phyloP scores from a whole-genome alignment of 768 basidiomycete genomes.

The Glaciozyma antarctica region DNA sequence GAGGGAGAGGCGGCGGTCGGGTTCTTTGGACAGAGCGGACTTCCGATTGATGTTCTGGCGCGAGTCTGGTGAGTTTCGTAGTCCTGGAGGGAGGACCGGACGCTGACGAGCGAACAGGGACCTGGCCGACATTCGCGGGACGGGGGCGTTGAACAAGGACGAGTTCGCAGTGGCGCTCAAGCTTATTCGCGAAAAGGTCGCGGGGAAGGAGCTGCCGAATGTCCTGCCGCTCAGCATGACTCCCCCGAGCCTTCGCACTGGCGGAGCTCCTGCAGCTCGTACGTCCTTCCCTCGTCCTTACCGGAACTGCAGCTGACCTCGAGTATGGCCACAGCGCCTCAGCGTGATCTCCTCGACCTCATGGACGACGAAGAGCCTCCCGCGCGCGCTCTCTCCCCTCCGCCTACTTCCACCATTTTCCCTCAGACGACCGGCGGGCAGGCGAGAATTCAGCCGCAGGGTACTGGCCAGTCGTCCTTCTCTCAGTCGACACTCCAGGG shows the following conservation, averaged over 20 bases:
- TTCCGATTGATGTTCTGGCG: conserved; percentile 74
- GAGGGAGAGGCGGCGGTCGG: conserved; percentile 91
- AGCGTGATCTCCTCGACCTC: conserved; percentile 39
- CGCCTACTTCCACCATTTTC: conserved; percentile 9
- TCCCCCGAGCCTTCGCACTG: conserved; percentile 56
- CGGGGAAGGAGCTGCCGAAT: conserved; percentile 55
- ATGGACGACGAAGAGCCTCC: conserved; percentile 52
- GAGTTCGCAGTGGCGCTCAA: conserved; percentile 94
- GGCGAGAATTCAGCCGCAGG: conserved; percentile 8
- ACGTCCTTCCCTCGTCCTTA: neutral
- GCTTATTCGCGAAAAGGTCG: conserved; percentile 75
- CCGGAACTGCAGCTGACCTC: conserved; percentile 29
- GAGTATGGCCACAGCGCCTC: neutral
- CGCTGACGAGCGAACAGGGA: conserved; percentile 54
- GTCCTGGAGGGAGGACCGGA: neutral
- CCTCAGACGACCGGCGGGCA: neutral
- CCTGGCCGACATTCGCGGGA: conserved; percentile 75
- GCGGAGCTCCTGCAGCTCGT: conserved; percentile 37
- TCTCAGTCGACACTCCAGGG: conserved; percentile 8
- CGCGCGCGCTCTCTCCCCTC: neutral
- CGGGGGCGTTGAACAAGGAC: conserved; percentile 75
- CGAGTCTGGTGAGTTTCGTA: conserved; percentile 65
- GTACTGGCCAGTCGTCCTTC: conserved; percentile 13
- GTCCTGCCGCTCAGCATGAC: conserved; percentile 63
- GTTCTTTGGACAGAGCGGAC: conserved; percentile 82